Conservation (phyloP, 208 protist genomes). For the Crithidia acanthocephali region DNA sequence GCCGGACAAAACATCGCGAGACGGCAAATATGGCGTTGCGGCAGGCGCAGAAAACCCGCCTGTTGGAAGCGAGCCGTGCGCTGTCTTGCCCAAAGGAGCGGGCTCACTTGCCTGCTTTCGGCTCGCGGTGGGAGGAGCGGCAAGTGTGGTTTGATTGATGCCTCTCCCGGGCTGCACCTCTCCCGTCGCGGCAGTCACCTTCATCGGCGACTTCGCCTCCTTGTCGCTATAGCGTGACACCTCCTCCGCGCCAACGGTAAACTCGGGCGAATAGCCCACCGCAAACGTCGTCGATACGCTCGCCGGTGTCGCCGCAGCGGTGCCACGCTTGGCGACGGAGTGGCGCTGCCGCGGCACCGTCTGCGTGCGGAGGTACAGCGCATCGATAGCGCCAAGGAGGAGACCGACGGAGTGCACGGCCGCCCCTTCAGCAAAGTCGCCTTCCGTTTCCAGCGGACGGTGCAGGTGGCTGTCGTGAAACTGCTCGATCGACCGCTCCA, state of each 20-base stretch:
- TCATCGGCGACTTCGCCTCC: neutral
- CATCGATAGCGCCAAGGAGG: conserved; percentile 23
- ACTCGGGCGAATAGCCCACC: conserved; percentile 25
- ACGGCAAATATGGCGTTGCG: no score
- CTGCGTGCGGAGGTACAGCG: conserved; percentile 6
- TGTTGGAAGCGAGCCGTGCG: neutral
- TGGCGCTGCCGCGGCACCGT: neutral
- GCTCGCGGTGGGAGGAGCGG: no score
- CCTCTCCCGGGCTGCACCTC: neutral
- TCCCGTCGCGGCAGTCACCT: neutral
- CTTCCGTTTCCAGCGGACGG: conserved; percentile 13
- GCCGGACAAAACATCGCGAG: no score
- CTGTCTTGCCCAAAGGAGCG: neutral
- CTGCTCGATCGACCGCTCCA: conserved; percentile 30
- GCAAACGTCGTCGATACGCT: conserved; percentile 6
- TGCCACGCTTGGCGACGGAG: conserved; percentile 1
- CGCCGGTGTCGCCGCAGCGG: neutral
- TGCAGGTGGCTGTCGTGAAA: conserved; percentile 34
- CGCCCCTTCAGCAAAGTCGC: conserved; percentile 1
- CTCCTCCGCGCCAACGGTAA: neutral
- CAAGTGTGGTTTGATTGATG: neutral
- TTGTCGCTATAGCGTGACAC: neutral
- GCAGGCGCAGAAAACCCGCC: no score
- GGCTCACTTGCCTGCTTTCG: neutral
- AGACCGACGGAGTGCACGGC: conserved; percentile 22